phyloP scores from a whole-genome alignment of 345 rosid genomes.

The Brassica nigra region DNA sequence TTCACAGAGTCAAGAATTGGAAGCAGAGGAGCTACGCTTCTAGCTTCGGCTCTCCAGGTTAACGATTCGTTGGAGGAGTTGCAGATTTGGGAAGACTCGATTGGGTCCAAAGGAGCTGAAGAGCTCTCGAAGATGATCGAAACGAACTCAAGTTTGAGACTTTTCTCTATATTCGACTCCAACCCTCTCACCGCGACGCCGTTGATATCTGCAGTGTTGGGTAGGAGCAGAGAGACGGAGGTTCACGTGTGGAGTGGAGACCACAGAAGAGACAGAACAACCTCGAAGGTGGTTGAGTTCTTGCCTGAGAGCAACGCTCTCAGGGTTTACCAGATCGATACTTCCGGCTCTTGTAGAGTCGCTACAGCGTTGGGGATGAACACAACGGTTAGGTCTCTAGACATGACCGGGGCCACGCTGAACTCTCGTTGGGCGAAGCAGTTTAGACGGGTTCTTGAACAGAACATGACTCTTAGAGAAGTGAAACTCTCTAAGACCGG shows the following conservation, averaged over 20 bases:
- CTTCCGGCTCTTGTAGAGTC: slow-evolving; percentile 77
- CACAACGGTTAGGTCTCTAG: slow-evolving; percentile 73
- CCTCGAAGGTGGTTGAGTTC: slow-evolving; percentile 82
- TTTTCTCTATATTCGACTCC: slow-evolving; percentile 77
- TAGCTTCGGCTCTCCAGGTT: slow-evolving; percentile 68
- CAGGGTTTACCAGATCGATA: slow-evolving; percentile 63
- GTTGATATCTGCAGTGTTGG: slow-evolving; percentile 82
- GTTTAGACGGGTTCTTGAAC: slow-evolving; percentile 83
- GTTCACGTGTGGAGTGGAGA: slow-evolving; percentile 85
- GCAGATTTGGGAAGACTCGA: slow-evolving; percentile 96
- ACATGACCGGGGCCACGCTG: slow-evolving; percentile 74
- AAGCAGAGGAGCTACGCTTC: slow-evolving; percentile 56
- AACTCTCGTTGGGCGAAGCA: slow-evolving; percentile 85
- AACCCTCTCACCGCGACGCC: slow-evolving; percentile 72
- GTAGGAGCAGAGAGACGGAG: slow-evolving; percentile 75
- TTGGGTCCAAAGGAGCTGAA: slow-evolving; percentile 89
- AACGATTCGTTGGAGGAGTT: slow-evolving; percentile 81
- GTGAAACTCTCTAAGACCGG: slow-evolving; percentile 74
- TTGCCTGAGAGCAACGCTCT: slow-evolving; percentile 65
- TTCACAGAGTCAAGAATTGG: slow-evolving; percentile 63
- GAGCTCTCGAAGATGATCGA: slow-evolving; percentile 95
- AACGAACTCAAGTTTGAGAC: slow-evolving; percentile 71
- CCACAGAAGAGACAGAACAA: slow-evolving; percentile 54
- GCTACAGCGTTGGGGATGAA: slow-evolving; percentile 81
- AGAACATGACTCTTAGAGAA: slow-evolving; percentile 70